phyloP scores from a whole-genome alignment of 2,329 filamentous ascomycete species.

The Curvularia spicifera region DNA sequence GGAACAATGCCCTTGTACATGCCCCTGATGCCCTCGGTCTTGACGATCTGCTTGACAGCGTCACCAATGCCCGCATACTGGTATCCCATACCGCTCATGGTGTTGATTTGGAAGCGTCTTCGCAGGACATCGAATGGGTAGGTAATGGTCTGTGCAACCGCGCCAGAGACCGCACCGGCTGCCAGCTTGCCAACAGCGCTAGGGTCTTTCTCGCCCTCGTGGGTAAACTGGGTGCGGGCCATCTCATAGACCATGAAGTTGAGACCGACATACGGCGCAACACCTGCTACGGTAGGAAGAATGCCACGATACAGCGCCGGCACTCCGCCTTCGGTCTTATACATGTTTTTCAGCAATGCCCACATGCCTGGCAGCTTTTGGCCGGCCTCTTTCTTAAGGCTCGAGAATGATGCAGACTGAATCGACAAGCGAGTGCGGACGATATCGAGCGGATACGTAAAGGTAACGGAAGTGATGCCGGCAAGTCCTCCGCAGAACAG shows the following conservation, averaged over 20 bases:
- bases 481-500: slow-evolving; percentile 90
- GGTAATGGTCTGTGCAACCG: slow-evolving; percentile 95
- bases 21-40: slow-evolving; percentile 81
- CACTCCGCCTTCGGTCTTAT: slow-evolving; percentile 86
- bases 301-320: slow-evolving; percentile 92
- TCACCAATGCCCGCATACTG: slow-evolving; percentile 88
- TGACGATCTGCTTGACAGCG: slow-evolving; percentile 79
- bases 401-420: slow-evolving; percentile 92
- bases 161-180: slow-evolving; percentile 92
- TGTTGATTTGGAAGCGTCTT: slow-evolving; percentile 96
- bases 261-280: slow-evolving; percentile 94
- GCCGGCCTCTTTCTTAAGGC: slow-evolving; percentile 60
- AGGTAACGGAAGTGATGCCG: slow-evolving; percentile 92
- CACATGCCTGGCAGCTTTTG: slow-evolving; percentile 88
- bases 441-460: slow-evolving; percentile 97
- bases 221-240: slow-evolving; percentile 81
- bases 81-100: slow-evolving; percentile 98
- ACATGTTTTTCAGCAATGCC: slow-evolving; percentile 80
- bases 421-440: slow-evolving; percentile 95
- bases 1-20: slow-evolving; percentile 96
- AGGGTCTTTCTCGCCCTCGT: slow-evolving; percentile 85
- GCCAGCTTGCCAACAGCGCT: slow-evolving; percentile 78
- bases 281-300: slow-evolving; percentile 89
- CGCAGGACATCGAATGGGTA: slow-evolving; percentile 97
- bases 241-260: slow-evolving; percentile 99